A percentile compares a stretch with the other conserved stretches of the same genome.
These are phyloP conservation scores for Kurtzmaniella fragi DNA, from an alignment of 805 yeast genomes.

Conservation along the genomic window DNA sequence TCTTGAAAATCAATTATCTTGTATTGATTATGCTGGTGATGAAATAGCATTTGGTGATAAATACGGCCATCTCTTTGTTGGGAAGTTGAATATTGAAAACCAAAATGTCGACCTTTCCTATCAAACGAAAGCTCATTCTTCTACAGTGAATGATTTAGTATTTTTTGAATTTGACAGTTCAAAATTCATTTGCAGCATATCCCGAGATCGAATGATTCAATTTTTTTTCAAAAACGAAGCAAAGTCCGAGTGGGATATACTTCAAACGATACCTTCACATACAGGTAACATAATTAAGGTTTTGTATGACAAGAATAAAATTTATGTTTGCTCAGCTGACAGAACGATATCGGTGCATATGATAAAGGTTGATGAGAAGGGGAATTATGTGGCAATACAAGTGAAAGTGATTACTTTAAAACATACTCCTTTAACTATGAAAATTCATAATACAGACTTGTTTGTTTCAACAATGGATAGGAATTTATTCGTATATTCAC, in stretches of 20 bases:
- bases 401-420: conserved; percentile 49
- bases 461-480: conserved; percentile 52
- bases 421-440: conserved; percentile 45
- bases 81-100: conserved; percentile 12
- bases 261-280: conserved; percentile 58
- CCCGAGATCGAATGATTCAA: conserved; percentile 63
- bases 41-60: conserved; percentile 45
- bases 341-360: conserved; percentile 54
- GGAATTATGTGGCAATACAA: conserved; percentile 17
- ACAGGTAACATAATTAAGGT: conserved; percentile 47
- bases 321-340: conserved; percentile 58
- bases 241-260: conserved; percentile 40
- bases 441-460: conserved; percentile 32
- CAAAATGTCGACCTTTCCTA: conserved; percentile 12
- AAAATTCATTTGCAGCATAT: conserved; percentile 41
- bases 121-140: conserved; percentile 45
- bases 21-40: conserved; percentile 10
- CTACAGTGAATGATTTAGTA: conserved; percentile 43
- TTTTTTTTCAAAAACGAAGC: conserved; percentile 27
- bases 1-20: not conserved
- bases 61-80: conserved; percentile 36
- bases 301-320: conserved; percentile 18
- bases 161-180: conserved; percentile 22
- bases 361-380: conserved; percentile 19
- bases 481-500: conserved; percentile 35